Percentiles rank a stretch among this genome's conserved stretches.
These are phyloP conservation scores for Filobasidium uniguttulatum DNA, from an alignment of 1,284 basidiomycete genomes.

Conservation along the genomic window DNA sequence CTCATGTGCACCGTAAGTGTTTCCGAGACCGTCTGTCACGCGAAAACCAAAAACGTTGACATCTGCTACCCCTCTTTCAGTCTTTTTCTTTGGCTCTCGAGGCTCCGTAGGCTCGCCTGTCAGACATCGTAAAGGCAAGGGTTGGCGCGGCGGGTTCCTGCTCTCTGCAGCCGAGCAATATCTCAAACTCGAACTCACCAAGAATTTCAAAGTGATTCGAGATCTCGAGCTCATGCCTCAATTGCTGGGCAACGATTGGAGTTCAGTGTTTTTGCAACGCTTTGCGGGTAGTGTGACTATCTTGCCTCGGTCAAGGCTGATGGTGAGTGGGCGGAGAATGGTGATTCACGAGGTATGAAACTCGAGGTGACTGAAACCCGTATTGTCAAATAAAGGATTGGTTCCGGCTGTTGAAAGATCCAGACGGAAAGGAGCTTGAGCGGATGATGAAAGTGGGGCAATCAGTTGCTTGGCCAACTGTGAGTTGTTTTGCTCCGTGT, in stretches of 20 bases:
- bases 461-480: slow-evolving; percentile 89
- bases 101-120: slow-evolving; percentile 90
- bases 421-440: slow-evolving; percentile 59
- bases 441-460: slow-evolving; percentile 76
- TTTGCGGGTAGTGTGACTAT: slow-evolving; percentile 45
- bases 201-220: slow-evolving; percentile 87
- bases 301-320: slow-evolving; percentile 67
- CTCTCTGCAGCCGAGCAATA: slow-evolving; percentile 83
- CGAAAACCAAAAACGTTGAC: not conserved
- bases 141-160: slow-evolving; percentile 93
- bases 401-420: slow-evolving; percentile 70
- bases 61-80: not conserved
- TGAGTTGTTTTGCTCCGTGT: slow-evolving; percentile 30
- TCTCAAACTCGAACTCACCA: slow-evolving; percentile 83
- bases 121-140: slow-evolving; percentile 80
- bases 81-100: slow-evolving; percentile 94
- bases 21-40: not conserved
- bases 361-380: slow-evolving; percentile 4
- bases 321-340: slow-evolving; percentile 40
- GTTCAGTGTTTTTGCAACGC: slow-evolving; percentile 72
- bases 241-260: slow-evolving; percentile 85
- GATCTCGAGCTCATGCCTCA: slow-evolving; percentile 82
- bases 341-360: not conserved
- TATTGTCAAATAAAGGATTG: slow-evolving; percentile 48
- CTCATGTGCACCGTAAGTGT: slow-evolving; percentile 61